Evolutionary conservation across 163 green algal species (phyloP), one percentile per base, ranked within the genome.

Genomic region (Prototheca cutis): DNA sequence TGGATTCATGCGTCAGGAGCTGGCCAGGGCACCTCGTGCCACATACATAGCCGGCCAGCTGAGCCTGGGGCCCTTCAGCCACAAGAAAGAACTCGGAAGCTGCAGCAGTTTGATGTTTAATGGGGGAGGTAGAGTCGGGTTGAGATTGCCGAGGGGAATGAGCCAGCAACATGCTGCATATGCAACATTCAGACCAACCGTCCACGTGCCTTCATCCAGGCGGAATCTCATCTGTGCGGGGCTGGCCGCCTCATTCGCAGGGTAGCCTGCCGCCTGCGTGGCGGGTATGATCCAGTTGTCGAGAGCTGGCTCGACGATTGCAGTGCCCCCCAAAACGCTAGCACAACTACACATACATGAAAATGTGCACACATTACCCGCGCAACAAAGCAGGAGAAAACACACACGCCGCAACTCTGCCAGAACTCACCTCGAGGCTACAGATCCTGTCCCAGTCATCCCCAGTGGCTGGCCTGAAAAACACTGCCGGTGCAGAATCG

Each of bases 1-100:
- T 85, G 29, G 63, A 75, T 5, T 80, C 69, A 47, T 85, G 67
- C 23, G 69, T 80, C 4, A 85, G 54, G 5, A 21, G 61, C 24
- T 36, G 34, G 7, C 61, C 53, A 21, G 10, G 51, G 49, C 55
- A 76, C 36, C 66, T 59, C 3, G 75, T 84, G 24, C 68, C 75
- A 48, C 71, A 80, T 4, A 68, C 74, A 48, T 73, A 84, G 7
- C 76, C 78, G 6, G 69, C 67, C 4, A 76, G 19, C 5, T 8
- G 17, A 7, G 18, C 8, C 10, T 40, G 29, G 4, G 30, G 29
- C 8, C 29, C 52, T 27, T 58, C 52, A 5, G 67, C 67, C 1
- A 59, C 53, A 4, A 74, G 23, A 31, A 74, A 74, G 25, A 66
- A 56, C 3, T 42, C 60, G 2, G 30, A 24, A 1, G 67, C 66